Evolutionary conservation across 306 rosid species (phyloP), one percentile per base, ranked within the genome.

Genomic region (Sesbania bispinosa): DNA sequence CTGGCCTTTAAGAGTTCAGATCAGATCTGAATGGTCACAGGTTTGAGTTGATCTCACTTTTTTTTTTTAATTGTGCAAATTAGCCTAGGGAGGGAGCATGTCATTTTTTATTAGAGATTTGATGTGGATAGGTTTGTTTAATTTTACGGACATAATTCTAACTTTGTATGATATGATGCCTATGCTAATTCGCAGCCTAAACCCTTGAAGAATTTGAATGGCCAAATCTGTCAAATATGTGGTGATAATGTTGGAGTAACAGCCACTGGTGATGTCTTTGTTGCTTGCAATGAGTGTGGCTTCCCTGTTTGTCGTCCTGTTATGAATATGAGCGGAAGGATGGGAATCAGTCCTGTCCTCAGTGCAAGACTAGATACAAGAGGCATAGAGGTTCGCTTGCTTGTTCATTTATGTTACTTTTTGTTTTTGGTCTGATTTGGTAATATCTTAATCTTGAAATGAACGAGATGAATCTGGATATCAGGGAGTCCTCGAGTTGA

Each of bases 281-380:
- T 89, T 60, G 97, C 97, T 71, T 95, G 99, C 82, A 89, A 91
- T 52, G 99, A 95, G 83, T 95, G 99, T 70, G 99, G 92, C 2
- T 95, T 88, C 77, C 99, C 99, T 5, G 96, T 95, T 65, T 95
- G 99, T 53, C 88, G 96, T 48, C 89, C 57, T 95, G 99, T 67
- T 95, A 95, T 57, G 99, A 91, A 78, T 95, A 95, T 15, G 97
- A 91, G 77, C 84, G 97, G 16, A 91, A 88, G 81, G 97, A 95
- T 63, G 99, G 99, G 73, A 92, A 89, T 64, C 90, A 89, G 75
- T 77, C 93, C 74, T 95, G 99, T 48, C 99, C 99, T 11, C 96
- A 89, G 80, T 95, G 99, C 96, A 95, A 95, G 84, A 95, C 97
- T 48, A 88, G 97, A 71, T 95, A 95, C 77, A 89, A 85, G 36